Evolutionary conservation across 176 grass and related monocot genomes (phyloP), one percentile per base, ranked within the genome.

Genomic region (Phragmites australis): DNA sequence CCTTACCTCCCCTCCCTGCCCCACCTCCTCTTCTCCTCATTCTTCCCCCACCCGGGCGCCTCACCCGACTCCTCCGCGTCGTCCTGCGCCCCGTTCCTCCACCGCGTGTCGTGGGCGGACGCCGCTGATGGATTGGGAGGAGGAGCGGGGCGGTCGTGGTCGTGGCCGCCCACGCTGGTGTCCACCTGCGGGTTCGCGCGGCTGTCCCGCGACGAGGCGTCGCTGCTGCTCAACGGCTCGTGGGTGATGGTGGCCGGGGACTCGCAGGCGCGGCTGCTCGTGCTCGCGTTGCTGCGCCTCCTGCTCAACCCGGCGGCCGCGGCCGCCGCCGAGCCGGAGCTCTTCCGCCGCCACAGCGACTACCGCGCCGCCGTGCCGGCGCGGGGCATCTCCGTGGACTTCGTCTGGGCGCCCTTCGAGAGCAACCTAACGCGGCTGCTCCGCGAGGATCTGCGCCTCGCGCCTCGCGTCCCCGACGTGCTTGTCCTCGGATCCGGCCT

Each of bases 331-430:
- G 94, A 94, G 50, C 87, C 94, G 47, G 94, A 97, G 68, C 89
- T 97, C 9, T 94, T 94, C 82, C 90, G 81, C 14, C 85, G 94
- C 77, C 94, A 97, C 87, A 92, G 82, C 77, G 87, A 97, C 78
- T 97, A 97, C 83, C 85, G 78, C 16, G 66, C 84, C 11, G 41
- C 76, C 21, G 74, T 97, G 9, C 79, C 89, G 1, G 47, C 84
- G 19, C 67, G 87, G 45, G 91, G 85, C 72, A 91, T 97, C 80
- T 87, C 81, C 6, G 75, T 97, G 26, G 94, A 97, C 59, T 97
- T 97, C 83, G 45, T 97, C 76, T 97, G 94, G 94, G 92, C 92
- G 43, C 94, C 94, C 14, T 97, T 90, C 76, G 92, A 94, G 82
- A 27, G 46, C 78, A 97, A 97, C 77, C 81, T 97, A 73, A 97